Conservation (phyloP, 2,329 filamentous ascomycete species). For the Rhexocercosporidium sp. region DNA sequence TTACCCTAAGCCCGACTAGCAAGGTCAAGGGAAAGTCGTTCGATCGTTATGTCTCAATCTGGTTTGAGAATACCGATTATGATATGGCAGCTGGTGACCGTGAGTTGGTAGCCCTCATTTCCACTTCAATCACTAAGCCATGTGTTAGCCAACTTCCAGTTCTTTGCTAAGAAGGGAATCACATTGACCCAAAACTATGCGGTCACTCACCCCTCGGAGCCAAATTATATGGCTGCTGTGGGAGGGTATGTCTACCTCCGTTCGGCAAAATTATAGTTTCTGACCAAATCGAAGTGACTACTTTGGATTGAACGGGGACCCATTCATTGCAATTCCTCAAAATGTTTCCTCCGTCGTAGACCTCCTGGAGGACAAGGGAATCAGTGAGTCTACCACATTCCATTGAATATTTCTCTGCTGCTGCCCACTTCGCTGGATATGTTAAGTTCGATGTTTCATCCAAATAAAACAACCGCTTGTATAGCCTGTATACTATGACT, state of each 20-base stretch:
- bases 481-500: not conserved
- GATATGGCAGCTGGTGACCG: conserved; percentile 67
- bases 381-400: conserved; percentile 46
- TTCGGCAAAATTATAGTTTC: conserved; percentile 17
- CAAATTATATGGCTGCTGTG: conserved; percentile 74
- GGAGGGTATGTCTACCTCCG: conserved; percentile 51
- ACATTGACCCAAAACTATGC: conserved; percentile 63
- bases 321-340: conserved; percentile 59
- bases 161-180: conserved; percentile 66
- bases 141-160: conserved; percentile 56
- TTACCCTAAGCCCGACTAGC: conserved; percentile 64
- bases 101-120: conserved; percentile 44
- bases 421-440: not conserved
- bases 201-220: conserved; percentile 75
- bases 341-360: conserved; percentile 74
- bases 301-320: conserved; percentile 74
- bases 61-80: conserved; percentile 79
- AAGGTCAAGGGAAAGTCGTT: conserved; percentile 74
- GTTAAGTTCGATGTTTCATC: not conserved
- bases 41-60: conserved; percentile 74
- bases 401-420: not conserved
- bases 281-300: conserved; percentile 46
- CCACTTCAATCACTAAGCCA: conserved; percentile 40
- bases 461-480: no score
- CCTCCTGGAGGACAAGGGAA: conserved; percentile 66